Evolutionary conservation across 2,329 filamentous ascomycete species (phyloP).

Genomic region (Aureobasidium vineae): DNA sequence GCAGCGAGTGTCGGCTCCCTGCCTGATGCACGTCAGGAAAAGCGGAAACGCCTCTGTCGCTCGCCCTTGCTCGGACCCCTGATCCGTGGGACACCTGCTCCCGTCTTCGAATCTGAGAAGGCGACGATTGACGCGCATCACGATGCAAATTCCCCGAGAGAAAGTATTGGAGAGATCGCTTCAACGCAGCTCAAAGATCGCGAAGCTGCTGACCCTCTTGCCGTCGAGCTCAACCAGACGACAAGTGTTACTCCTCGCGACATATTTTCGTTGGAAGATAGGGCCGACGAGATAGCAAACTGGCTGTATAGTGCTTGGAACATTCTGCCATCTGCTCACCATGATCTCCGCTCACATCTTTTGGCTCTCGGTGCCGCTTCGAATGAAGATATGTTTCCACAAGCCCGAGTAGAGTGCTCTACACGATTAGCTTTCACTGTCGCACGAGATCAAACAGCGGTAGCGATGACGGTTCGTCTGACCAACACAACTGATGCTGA

Average conservation of each 20-base stretch:
- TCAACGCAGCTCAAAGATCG: not conserved
- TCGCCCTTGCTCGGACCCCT: not conserved
- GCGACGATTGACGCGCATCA: not conserved
- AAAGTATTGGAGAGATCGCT: not conserved
- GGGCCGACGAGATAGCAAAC: not conserved
- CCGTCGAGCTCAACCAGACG: not conserved
- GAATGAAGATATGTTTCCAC: not conserved
- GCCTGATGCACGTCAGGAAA: not conserved
- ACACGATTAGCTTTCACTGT: not conserved
- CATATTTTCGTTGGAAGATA: not conserved
- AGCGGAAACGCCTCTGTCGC: not conserved
- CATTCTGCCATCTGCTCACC: not conserved
- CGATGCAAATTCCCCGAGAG: no score
- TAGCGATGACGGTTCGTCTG: not conserved
- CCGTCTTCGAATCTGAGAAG: not conserved
- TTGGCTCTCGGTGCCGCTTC: not conserved
- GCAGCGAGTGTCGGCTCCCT: not conserved
- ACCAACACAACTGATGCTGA: not conserved
- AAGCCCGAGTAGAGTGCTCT: not conserved
- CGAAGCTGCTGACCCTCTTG: not conserved
- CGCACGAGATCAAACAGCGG: not conserved
- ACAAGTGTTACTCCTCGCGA: not conserved
- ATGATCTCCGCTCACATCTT: not conserved
- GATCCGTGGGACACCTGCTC: not conserved
- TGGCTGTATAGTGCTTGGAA: constrained; percentile 3